These are phyloP conservation scores for Boehmeria nivea DNA, from an alignment of 306 rosid species.

Conservation along the genomic window DNA sequence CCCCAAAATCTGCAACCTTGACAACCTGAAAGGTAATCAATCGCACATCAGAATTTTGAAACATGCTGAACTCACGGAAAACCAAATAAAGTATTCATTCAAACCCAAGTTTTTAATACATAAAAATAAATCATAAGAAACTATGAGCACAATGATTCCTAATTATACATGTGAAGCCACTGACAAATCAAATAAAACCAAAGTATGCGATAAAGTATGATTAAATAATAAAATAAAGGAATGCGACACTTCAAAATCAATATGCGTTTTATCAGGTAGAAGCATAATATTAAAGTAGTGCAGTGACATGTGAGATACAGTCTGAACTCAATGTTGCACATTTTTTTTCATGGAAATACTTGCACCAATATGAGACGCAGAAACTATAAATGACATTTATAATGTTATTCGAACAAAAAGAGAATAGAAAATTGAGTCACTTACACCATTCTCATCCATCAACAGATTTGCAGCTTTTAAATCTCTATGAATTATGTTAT, in stretches of 20 bases:
- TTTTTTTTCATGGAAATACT: not conserved
- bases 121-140: not conserved
- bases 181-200: not conserved
- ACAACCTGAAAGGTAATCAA: constrained; percentile 52
- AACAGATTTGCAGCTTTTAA: constrained; percentile 91
- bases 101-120: not conserved
- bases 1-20: constrained; percentile 99
- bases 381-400: not conserved
- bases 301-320: too few relatives aligned
- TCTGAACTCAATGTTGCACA: too few relatives aligned
- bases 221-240: too few relatives aligned
- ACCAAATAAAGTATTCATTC: too few relatives aligned
- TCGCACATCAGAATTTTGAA: not conserved
- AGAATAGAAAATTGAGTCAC: constrained; percentile 13
- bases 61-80: not conserved
- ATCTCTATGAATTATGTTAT: constrained; percentile 92
- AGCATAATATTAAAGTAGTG: not conserved
- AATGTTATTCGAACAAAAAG: not conserved
- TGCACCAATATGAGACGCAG: not conserved
- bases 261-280: too few relatives aligned
- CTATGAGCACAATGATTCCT: not conserved
- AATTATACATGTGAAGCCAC: not conserved
- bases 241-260: too few relatives aligned
- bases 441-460: constrained; percentile 95
- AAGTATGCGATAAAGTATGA: not conserved